Base-by-base conservation (phyloP, 2,329 filamentous ascomycete genomes). In the Colletotrichum limetticola region DNA sequence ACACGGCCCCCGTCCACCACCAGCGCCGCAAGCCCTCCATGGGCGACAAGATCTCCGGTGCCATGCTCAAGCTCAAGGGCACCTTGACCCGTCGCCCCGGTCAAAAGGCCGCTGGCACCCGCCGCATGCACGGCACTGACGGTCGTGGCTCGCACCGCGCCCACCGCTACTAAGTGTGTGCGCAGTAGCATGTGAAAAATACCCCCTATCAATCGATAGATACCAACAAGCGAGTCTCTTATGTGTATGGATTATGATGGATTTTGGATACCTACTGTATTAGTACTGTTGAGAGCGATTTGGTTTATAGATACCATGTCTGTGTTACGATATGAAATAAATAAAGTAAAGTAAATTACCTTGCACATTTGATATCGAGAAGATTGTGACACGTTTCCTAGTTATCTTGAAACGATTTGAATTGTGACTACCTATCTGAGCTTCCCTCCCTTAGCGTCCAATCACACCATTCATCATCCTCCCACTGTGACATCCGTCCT, bases 21-120 rank as follows among this genome's bases (percentile, higher is more conserved):
- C 92, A 94, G 66, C 89, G 90, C 80, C 90, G 93, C 78, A 90
- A 91, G 78, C 87, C 90, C 3, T 90, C 87, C 52, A 85, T 95
- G 76, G 92, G 92, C 59, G 94, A 96, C 84, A 96, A 95, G 83
- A 88, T 96, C 77, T 91, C 89, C 62, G 94, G 94, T 22, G 93
- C 93, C 0, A 85, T 96, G 81, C 86, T 94, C 84, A 94, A 90
- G 85, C 82, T 96, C 75, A 91, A 91, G 82, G 94, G 94, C 8
- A 90, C 86, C 66, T 79, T 96, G 70, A 95, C 92, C 1, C 83
- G 90, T 60, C 87, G 91, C 53, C 92, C 93, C 2, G 94, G 91
- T 22, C 60, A 69, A 32, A 62, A 93, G 91, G 93, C 92, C 80
- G 92, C 93, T 76, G 93, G 93, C 32, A 93, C 92, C 62, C 87